phyloP scores from a whole-genome alignment of 208 protist genomes.

The Tritrichomonas musculus region DNA sequence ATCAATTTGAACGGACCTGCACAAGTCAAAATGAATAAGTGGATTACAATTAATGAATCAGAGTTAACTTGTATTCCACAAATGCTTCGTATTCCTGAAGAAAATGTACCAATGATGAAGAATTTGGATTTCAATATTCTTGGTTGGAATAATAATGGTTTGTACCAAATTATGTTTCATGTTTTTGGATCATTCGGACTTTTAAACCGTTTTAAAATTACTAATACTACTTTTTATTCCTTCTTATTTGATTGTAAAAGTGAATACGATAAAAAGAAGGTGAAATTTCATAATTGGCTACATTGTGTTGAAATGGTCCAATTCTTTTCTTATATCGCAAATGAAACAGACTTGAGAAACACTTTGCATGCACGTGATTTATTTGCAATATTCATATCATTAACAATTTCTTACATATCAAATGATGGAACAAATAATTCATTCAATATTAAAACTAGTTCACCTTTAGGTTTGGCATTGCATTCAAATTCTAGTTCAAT shows the following conservation, averaged over 20 bases:
- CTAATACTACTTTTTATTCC: not conserved
- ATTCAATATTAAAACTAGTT: too few species aligned
- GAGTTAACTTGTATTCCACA: not conserved
- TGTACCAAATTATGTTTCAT: not conserved
- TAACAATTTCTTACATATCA: too few species aligned
- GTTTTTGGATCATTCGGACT: conserved; percentile 37
- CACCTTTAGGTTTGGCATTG: too few species aligned
- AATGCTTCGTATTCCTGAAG: not conserved
- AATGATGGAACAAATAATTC: too few species aligned
- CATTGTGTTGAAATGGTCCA: conserved; percentile 62
- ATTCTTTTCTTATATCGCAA: conserved; percentile 49
- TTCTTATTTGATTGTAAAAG: conserved; percentile 27
- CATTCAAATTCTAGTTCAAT: too few species aligned
- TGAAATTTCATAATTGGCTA: conserved; percentile 62
- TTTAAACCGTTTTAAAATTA: conserved; percentile 31
- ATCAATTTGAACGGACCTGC: not conserved
- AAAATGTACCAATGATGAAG: not conserved
- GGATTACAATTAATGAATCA: not conserved
- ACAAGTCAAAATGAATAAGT: conserved; percentile 1
- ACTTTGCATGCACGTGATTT: conserved; percentile 61
- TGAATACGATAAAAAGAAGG: conserved; percentile 37
- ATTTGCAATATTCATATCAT: conserved; percentile 68
- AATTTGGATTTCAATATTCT: not conserved
- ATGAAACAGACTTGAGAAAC: conserved; percentile 54
- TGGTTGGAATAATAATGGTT: not conserved